Percentiles rank a stretch among this genome's conserved stretches.
These are phyloP conservation scores for Syzygium aqueum DNA, from an alignment of 345 rosid genomes.

Conservation along the genomic window DNA sequence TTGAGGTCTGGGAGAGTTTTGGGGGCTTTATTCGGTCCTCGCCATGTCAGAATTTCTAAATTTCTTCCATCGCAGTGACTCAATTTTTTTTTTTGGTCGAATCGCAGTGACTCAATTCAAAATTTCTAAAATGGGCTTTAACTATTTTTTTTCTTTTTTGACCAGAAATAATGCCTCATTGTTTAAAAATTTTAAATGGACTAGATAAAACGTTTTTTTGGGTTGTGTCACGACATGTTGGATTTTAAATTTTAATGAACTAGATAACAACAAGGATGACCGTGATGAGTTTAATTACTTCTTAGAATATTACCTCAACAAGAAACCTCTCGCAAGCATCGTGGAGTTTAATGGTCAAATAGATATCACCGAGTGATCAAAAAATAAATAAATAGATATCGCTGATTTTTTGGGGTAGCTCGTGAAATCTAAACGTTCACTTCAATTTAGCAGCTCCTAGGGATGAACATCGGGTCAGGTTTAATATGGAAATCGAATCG, in stretches of 20 bases:
- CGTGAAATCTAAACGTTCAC: neutral
- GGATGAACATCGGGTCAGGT: neutral
- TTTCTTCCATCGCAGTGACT: neutral
- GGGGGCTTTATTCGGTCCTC: neutral
- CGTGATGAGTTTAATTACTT: neutral
- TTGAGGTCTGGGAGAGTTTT: neutral
- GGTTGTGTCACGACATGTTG: neutral
- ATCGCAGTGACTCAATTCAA: neutral
- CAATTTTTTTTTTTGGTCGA: too few species aligned
- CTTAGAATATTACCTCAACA: neutral
- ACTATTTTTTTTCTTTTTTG: neutral
- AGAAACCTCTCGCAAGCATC: neutral
- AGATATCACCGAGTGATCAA: neutral
- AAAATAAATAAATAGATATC: neutral
- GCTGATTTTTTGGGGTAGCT: neutral
- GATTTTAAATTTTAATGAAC: neutral
- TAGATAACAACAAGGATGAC: neutral
- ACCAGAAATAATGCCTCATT: neutral
- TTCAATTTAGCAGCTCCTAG: neutral
- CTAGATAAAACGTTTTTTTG: neutral
- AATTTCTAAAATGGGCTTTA: neutral
- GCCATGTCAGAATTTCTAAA: neutral
- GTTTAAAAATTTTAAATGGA: rapidly evolving
- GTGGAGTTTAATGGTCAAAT: neutral
- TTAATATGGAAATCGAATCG: neutral